Percentiles rank a stretch among this genome's conserved stretches.
phyloP scores from a whole-genome alignment of 2,329 filamentous ascomycete species.

The Fusarium brachygibbosum region DNA sequence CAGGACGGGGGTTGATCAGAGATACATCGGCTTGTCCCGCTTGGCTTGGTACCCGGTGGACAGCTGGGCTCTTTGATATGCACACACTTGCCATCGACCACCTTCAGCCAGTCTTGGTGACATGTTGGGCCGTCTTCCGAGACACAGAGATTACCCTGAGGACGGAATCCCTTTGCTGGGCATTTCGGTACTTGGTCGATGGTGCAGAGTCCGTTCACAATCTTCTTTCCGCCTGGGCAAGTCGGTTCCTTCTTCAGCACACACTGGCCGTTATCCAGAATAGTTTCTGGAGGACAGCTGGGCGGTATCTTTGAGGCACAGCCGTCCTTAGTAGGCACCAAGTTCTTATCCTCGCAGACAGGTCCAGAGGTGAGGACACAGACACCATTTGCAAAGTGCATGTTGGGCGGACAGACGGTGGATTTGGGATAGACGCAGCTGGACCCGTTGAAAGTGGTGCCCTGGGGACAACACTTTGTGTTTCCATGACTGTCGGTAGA shows the following conservation, averaged over 20 bases:
- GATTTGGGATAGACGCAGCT: constrained; percentile 8
- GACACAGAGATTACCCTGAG: constrained; percentile 6
- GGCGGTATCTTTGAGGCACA: constrained; percentile 2
- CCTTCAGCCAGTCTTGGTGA: constrained; percentile 6
- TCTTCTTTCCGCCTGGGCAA: constrained; percentile 10
- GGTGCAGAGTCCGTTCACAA: constrained; percentile 2
- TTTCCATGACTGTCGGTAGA: constrained; percentile 2
- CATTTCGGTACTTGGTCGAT: constrained; percentile 2
- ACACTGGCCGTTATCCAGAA: constrained; percentile 2
- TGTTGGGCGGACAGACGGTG: background rate
- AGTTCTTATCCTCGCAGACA: background rate
- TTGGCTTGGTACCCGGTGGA: background rate
- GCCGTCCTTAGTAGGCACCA: constrained; percentile 1
- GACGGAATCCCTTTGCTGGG: background rate
- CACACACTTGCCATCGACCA: constrained; percentile 3
- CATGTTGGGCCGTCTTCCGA: constrained; percentile 1
- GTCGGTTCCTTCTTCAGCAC: background rate
- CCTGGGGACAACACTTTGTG: constrained; percentile 1
- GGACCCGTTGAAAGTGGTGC: background rate
- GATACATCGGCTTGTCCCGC: background rate
- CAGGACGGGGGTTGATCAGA: background rate
- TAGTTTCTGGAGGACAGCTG: background rate
- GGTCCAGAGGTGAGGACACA: constrained; percentile 7
- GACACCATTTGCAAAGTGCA: constrained; percentile 6
- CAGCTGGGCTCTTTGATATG: background rate